Base-by-base conservation (phyloP, 2,329 filamentous ascomycete genomes). In the Erysiphe pulchra region DNA sequence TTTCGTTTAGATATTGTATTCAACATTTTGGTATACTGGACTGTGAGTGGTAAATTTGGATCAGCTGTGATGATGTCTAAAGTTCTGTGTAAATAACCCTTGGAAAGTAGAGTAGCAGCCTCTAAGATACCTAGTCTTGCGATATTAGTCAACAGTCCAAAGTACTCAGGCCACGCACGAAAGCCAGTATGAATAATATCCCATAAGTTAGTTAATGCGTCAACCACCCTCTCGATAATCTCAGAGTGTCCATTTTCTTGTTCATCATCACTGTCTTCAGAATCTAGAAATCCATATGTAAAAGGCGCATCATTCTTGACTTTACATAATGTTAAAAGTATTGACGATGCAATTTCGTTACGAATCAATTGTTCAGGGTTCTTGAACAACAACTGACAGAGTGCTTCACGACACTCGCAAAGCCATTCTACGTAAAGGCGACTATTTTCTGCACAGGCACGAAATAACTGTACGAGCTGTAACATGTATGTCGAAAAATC, bases 121-220 rank as follows among this genome's bases (percentile, higher is more conserved):
- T 83, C 76, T 5, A 65, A 57, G 2, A 64, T 60, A 1, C 79
- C 78, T 46, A 82, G 60, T 41, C 63, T 65, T 13, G 74, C 73
- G 55, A 86, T 77, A n/a, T 63, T 63, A n/a, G 70, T 56, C 49
- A 86, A 64, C n/a, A 80, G 67, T 12, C 70, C 69, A 56, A 87
- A 87, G 47, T 78, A 77, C 54, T 87, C 80, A 38, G 76, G 71
- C 82, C 82, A 90, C 2, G 79, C 70, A 47, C 75, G 71, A 28
- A 73, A 62, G 41, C 69, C 64, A 2, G 63, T 59, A 48, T 81
- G 73, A 47, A 84, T 73, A n/a, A 61, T 63, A 2, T 68, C 62
- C 71, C 74, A 83, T 3, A 82, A 58, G 18, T 65, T 58, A 30
- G 65, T 62, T 44, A 84, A 64, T 18, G 73, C 61, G 16, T 55